Evolutionary conservation across 2,329 filamentous ascomycete genomes (phyloP), one percentile per base, ranked within the genome.

Genomic region (Epichloe bromicola): DNA sequence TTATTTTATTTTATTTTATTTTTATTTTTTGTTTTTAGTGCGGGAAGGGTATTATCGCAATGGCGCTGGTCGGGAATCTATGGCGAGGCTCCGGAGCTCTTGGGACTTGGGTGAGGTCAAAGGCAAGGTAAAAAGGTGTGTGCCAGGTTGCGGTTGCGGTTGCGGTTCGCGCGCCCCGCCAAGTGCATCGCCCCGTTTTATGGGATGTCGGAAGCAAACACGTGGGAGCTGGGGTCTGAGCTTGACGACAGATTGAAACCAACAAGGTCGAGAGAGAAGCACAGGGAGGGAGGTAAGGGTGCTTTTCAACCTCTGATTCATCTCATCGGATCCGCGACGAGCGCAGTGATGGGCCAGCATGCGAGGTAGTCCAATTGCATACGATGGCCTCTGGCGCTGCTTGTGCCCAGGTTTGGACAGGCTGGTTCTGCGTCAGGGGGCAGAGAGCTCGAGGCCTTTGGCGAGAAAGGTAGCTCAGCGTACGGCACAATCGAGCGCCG

Each of bases 371-470:
- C 53, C 53, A 54, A 58, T 74, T 48, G 62, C 70, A 2, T 60
- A 73, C 37, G 80, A 85, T 62, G 78, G 80, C 54, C 71, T 85
- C 44, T 83, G 80, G 78, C 76, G 76, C 60, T 82, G 76, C 60
- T 67, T 85, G 15, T 83, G 78, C 59, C 80, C 80, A 12, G 74
- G 72, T 8, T 68, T 78, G 52, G 74, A 78, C 58, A 56, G 65
- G 6, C 52, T 58, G 4, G 59, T 65, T 2, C 59, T 74, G 12
- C 63, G 64, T 4, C 67, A 58, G 48, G 60, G 67, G 15, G 52
- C 67, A 51, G 19, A n/a, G 11, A 55, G 54, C 55, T 50, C 59
- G 48, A 54, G 54, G 33, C 48, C 52, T 39, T 46, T 46, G 20
- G 12, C 52, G 50, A 40, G 40, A 37, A 8, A 26, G 15, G 15